Conservation (phyloP, 164 flowering plant genomes). For the Macadamia integrifolia region DNA sequence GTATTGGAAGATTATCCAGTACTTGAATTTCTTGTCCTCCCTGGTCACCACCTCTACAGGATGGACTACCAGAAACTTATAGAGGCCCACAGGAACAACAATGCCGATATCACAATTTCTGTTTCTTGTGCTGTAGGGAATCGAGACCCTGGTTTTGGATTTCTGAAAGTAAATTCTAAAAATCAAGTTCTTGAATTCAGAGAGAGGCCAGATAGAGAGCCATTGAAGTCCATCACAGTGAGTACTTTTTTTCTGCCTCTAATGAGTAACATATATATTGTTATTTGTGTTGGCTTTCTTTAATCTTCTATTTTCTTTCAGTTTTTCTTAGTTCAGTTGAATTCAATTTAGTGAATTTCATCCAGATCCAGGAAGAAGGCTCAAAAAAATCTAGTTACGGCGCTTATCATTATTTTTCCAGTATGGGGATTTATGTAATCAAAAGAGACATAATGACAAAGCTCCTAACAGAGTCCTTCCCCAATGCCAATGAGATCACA, state of each 20-base stretch:
- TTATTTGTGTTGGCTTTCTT: neutral
- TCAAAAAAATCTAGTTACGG: conserved; percentile 12
- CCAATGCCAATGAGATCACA: conserved; percentile 54
- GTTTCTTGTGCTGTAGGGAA: conserved; percentile 26
- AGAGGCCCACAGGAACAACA: conserved; percentile 40
- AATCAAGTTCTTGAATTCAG: conserved; percentile 35
- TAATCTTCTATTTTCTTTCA: neutral
- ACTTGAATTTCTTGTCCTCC: conserved; percentile 60
- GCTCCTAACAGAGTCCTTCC: conserved; percentile 51
- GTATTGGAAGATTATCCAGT: conserved; percentile 61
- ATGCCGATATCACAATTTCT: conserved; percentile 63
- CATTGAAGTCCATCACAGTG: conserved; percentile 20
- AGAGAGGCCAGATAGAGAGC: conserved; percentile 20
- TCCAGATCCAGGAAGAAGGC: conserved; percentile 24
- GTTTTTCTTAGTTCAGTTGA: neutral
- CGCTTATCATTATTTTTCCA: conserved; percentile 14
- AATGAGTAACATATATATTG: too few relatives aligned
- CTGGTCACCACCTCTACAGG: conserved; percentile 85
- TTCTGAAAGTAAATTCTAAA: conserved; percentile 32
- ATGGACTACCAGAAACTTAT: conserved; percentile 78
- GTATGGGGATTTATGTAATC: conserved; percentile 73
- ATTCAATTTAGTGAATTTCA: conserved; percentile 2
- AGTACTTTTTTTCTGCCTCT: conserved; percentile 7
- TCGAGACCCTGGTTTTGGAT: conserved; percentile 43
- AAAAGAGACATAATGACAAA: conserved; percentile 47